phyloP scores from a whole-genome alignment of 108 stramenopile genomes.

The Fragilaria crotonensis region DNA sequence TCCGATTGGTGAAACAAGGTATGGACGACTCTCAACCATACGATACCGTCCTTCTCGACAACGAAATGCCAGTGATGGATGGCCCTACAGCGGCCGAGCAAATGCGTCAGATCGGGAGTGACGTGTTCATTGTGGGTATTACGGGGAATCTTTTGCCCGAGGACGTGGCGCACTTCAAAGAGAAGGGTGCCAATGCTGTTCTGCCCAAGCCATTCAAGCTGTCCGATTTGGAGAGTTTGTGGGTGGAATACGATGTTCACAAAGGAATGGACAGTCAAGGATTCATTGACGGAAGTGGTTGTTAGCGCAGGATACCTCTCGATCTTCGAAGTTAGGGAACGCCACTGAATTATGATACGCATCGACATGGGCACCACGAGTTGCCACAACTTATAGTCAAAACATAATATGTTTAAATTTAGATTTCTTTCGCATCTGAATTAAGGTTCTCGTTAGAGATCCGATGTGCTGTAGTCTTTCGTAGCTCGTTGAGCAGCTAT shows the following conservation, averaged over 20 bases:
- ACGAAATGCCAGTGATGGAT: constrained; percentile 37
- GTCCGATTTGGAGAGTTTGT: constrained; percentile 17
- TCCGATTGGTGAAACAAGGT: constrained; percentile 16
- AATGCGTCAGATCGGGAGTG: constrained; percentile 28
- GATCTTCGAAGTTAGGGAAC: too few species aligned
- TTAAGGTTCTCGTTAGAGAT: too few species aligned
- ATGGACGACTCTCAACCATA: constrained; percentile 4
- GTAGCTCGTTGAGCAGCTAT: constrained; percentile 69
- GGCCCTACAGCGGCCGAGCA: constrained; percentile 26
- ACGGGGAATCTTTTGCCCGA: constrained; percentile 35
- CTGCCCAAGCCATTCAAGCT: constrained; percentile 29
- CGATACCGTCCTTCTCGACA: constrained; percentile 33
- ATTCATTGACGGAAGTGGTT: too few species aligned
- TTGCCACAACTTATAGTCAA: too few species aligned
- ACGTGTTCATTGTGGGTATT: constrained; percentile 28
- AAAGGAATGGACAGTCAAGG: too few species aligned
- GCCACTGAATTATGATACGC: too few species aligned
- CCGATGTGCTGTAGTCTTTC: too few species aligned
- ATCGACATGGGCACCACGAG: too few species aligned
- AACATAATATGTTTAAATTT: too few species aligned
- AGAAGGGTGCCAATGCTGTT: constrained; percentile 28
- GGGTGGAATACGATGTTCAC: too few species aligned
- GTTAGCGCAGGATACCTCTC: too few species aligned
- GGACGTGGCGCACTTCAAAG: constrained; percentile 28
- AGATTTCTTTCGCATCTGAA: too few species aligned